Conservation (phyloP, 1,139 yeast species). For the Geotrichum bryndzae region DNA sequence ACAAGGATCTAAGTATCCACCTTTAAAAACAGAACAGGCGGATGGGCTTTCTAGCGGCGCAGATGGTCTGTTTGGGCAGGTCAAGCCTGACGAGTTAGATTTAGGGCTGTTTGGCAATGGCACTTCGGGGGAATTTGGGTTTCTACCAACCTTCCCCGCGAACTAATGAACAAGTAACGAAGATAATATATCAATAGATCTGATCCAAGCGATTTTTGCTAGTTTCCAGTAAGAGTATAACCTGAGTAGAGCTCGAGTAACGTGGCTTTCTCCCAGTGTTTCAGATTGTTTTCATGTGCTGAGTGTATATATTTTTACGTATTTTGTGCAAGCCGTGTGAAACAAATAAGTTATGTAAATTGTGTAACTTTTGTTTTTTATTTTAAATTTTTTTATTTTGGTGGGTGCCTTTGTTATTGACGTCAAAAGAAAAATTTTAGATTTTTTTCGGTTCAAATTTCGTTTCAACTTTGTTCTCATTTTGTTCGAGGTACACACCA, state of each 20-base stretch:
- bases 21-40: background rate
- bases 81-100: background rate
- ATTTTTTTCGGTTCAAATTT: too few relatives aligned
- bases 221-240: background rate
- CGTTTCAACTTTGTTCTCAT: background rate
- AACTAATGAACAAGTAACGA: background rate
- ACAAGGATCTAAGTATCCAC: background rate
- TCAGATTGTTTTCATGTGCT: background rate
- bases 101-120: conserved; percentile 4
- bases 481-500: background rate
- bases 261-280: too few relatives aligned
- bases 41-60: background rate
- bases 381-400: background rate
- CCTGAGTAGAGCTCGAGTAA: background rate
- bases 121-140: background rate
- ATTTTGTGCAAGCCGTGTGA: background rate
- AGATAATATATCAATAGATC: background rate
- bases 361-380: background rate
- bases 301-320: background rate
- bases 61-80: background rate
- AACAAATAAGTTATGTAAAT: background rate
- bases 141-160: background rate
- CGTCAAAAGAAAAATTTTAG: background rate
- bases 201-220: background rate
- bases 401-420: background rate